phyloP scores from a whole-genome alignment of 2,329 filamentous ascomycete species.

The Microsporum ferrugineum region DNA sequence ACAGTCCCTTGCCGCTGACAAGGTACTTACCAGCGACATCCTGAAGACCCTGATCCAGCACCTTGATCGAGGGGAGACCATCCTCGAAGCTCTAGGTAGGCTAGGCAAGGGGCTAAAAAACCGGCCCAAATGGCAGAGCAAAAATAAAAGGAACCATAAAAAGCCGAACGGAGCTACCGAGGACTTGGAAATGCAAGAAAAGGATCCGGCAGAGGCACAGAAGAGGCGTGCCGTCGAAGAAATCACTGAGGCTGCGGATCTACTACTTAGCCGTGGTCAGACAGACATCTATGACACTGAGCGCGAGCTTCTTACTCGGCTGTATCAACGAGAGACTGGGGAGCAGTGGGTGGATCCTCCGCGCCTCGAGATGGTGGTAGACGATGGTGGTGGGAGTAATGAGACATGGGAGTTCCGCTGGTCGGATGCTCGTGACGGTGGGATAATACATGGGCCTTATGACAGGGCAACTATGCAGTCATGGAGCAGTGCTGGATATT shows the following conservation, averaged over 20 bases:
- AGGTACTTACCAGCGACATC: slow-evolving; percentile 59
- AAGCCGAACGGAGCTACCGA: slow-evolving; percentile 24
- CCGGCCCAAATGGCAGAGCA: slow-evolving; percentile 52
- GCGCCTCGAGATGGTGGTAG: slow-evolving; percentile 15
- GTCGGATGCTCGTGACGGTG: slow-evolving; percentile 75
- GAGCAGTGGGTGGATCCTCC: slow-evolving; percentile 62
- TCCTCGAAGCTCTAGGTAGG: slow-evolving; percentile 74
- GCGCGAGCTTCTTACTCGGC: slow-evolving; percentile 68
- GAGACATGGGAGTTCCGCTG: slow-evolving; percentile 81
- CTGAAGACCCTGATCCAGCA: slow-evolving; percentile 59
- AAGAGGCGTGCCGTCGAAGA: slow-evolving; percentile 64
- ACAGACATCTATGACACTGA: slow-evolving; percentile 87
- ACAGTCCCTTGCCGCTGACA: slow-evolving; percentile 63
- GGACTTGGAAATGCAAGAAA: slow-evolving; percentile 60
- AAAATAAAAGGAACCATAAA: slow-evolving; percentile 43
- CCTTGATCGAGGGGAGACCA: slow-evolving; percentile 71
- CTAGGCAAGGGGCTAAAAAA: slow-evolving; percentile 55
- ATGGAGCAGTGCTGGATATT: slow-evolving; percentile 88
- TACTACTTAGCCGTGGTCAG: slow-evolving; percentile 68
- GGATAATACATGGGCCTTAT: slow-evolving; percentile 72
- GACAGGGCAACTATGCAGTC: slow-evolving; percentile 75
- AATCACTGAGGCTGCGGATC: slow-evolving; percentile 83
- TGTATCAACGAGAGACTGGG: slow-evolving; percentile 74
- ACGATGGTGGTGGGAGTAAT: slow-evolving; percentile 19
- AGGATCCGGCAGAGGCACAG: slow-evolving; percentile 57